A percentile compares a stretch with the other conserved stretches of the same genome.
phyloP scores from a whole-genome alignment of 345 rosid species.

The Eutrema heterophyllum region DNA sequence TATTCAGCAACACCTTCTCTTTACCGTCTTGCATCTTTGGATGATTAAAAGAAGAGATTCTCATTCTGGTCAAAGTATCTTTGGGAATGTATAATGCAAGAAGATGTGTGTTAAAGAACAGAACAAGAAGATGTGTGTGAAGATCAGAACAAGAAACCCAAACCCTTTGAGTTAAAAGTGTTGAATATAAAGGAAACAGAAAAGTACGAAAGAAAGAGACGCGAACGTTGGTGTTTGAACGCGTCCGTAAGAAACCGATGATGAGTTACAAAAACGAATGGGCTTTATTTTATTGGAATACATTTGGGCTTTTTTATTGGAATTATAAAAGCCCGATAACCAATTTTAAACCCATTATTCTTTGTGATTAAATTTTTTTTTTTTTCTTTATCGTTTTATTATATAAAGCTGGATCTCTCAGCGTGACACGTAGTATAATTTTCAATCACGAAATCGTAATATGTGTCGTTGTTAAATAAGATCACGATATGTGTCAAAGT shows the following conservation, averaged over 20 bases:
- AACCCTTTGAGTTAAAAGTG: accelerated
- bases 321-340: not conserved
- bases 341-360: not conserved
- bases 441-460: too few relatives aligned
- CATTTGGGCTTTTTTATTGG: not conserved
- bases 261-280: not conserved
- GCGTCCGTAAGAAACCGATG: not conserved
- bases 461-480: too few relatives aligned
- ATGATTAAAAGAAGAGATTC: not conserved
- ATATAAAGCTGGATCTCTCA: too few relatives aligned
- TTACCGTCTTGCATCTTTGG: not conserved
- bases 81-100: not conserved
- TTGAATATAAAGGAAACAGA: constrained; percentile 5
- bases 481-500: too few relatives aligned
- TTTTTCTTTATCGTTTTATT: not conserved
- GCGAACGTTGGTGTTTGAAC: not conserved
- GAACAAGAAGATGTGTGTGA: too few relatives aligned
- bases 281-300: not conserved
- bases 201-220: not conserved
- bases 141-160: not conserved
- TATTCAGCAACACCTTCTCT: not conserved
- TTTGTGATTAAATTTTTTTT: not conserved
- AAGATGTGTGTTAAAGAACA: not conserved
- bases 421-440: too few relatives aligned
- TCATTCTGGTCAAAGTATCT: not conserved